Base-by-base conservation (phyloP, 768 basidiomycete genomes). In the Hortiboletus campestris region DNA sequence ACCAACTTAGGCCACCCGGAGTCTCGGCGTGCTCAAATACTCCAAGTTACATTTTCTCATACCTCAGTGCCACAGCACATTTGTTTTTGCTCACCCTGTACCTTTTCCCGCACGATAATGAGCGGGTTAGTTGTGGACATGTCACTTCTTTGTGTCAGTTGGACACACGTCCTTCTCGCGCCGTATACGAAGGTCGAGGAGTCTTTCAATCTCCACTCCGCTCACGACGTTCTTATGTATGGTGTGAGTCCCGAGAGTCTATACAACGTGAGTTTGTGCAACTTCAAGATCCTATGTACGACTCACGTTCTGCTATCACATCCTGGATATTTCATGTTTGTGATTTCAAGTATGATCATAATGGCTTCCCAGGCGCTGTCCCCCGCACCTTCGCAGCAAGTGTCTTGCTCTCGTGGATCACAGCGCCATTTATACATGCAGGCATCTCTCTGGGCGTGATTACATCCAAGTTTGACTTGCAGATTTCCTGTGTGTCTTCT, bases 151-250 rank as follows among this genome's bases (percentile, higher is more conserved):
- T 64, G 63, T 0, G 75, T 78, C 44, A 76, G 77, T 49, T 89
- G 84, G 80, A 62, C 67, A 1, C 88, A 96, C 60, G 88, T 95
- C 45, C 61, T 89, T 25, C 74, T 91, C 4, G 82, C 91, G 3
- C 96, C 97, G 0, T 93, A 89, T 68, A 90, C 91, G 4, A 99
- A 99, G 75, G 97, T 99, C 29, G 97, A 99, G 71, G 97, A 99
- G 74, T 91, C 89, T 65, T 98, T 98, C 78, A 94, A 89, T 61
- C 80, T 98, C 10, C 97, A 98, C 67, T 94, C 92, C 0, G 80
- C 80, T 1, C 92, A 97, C 66, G 97, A 99, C 71, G 76, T 92
- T 25, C 75, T 98, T 29, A 80, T 87, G 74, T 86, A 93, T 64
- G 94, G 94, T 2, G 67, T 84, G 17, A 45, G 66, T 1, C 66